phyloP scores from a whole-genome alignment of 805 yeast genomes.

The Starmerella tilneyi region DNA sequence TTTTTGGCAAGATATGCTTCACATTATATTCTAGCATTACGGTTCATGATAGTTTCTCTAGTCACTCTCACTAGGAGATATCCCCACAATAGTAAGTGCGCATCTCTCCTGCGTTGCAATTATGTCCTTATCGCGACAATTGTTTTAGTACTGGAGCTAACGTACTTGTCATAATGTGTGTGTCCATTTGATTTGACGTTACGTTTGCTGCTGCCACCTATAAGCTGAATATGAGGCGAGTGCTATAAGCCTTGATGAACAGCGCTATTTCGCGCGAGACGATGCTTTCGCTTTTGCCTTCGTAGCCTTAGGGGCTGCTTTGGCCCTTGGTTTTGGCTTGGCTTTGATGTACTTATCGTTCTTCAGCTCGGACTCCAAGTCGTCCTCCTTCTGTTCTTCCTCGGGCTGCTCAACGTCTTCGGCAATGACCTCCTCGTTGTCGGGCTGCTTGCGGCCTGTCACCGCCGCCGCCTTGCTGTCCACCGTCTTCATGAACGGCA shows the following conservation, averaged over 20 bases:
- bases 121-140: too few relatives aligned
- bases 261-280: background rate
- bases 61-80: too few relatives aligned
- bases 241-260: background rate
- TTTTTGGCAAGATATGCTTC: too few relatives aligned
- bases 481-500: slow-evolving; percentile 55
- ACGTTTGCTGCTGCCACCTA: background rate
- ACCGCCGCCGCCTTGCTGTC: slow-evolving; percentile 34
- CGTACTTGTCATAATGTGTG: too few relatives aligned
- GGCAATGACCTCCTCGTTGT: slow-evolving; percentile 59
- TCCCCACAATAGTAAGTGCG: too few relatives aligned
- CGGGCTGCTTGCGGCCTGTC: slow-evolving; percentile 39
- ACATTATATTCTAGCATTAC: too few relatives aligned
- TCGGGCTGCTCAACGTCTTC: slow-evolving; percentile 35
- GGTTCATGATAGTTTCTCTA: too few relatives aligned
- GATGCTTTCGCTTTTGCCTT: slow-evolving; percentile 3
- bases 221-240: background rate
- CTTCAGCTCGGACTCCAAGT: slow-evolving; percentile 31
- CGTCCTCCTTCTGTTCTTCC: slow-evolving; percentile 29
- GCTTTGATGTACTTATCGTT: slow-evolving; percentile 26
- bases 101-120: too few relatives aligned
- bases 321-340: slow-evolving; percentile 15
- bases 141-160: too few relatives aligned
- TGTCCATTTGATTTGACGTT: background rate
- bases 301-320: slow-evolving; percentile 2